phyloP scores from a whole-genome alignment of 78 protist genomes.

The Guillardia theta region DNA sequence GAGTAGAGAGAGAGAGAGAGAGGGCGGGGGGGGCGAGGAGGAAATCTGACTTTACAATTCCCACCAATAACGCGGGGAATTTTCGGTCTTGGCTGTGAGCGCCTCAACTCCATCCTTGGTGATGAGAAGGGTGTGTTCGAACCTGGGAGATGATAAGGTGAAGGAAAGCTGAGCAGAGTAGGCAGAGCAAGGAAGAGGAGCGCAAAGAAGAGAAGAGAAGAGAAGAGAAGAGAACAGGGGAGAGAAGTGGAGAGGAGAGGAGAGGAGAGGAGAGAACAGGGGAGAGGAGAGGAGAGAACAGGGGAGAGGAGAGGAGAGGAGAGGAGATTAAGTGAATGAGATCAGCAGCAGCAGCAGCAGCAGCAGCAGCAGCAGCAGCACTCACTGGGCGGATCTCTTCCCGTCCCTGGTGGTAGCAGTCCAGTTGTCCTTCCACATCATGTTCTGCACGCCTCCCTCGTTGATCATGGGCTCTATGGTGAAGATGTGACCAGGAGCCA shows the following conservation, averaged over 20 bases:
- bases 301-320: no score
- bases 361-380: neutral
- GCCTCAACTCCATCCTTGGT: slow-evolving; percentile 46
- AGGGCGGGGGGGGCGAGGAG: no score
- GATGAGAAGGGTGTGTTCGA: slow-evolving; percentile 90
- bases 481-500: slow-evolving; percentile 75
- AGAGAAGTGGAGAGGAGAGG: neutral
- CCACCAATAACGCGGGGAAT: neutral
- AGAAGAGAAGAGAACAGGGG: neutral
- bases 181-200: no score
- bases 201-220: neutral
- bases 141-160: slow-evolving; percentile 42
- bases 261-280: neutral
- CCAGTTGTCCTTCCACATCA: slow-evolving; percentile 93
- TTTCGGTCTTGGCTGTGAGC: slow-evolving; percentile 2
- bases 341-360: neutral
- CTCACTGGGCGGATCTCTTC: slow-evolving; percentile 83
- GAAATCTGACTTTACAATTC: neutral
- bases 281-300: no score
- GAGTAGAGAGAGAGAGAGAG: no score
- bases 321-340: no score
- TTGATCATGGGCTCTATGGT: slow-evolving; percentile 97
- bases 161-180: no score
- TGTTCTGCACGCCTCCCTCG: slow-evolving; percentile 55
- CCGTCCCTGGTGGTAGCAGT: slow-evolving; percentile 77